Evolutionary conservation across 1,284 basidiomycete genomes (phyloP).

Genomic region (Pyrrhoderma lamaoense): DNA sequence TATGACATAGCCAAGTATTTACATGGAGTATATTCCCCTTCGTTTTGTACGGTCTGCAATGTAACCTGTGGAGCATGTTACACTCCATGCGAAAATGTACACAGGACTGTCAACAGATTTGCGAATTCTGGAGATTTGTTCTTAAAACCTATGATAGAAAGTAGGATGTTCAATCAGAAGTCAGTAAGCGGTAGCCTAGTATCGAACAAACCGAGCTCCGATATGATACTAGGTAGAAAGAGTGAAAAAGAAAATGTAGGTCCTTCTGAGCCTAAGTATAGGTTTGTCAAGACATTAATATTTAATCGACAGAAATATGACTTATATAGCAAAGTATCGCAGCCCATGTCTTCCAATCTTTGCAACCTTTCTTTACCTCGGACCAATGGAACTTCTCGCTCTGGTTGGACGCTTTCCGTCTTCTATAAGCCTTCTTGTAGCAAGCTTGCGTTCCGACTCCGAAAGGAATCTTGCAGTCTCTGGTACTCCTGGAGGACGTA

Average conservation of each 20-base stretch:
- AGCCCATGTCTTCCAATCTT: constrained; percentile 71
- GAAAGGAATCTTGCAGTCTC: constrained; percentile 73
- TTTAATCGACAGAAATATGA: constrained; percentile 36
- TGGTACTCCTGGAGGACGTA: constrained; percentile 79
- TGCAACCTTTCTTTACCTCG: constrained; percentile 52
- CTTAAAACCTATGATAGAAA: constrained; percentile 20
- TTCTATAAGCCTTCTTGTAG: constrained; percentile 60
- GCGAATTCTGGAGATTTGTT: constrained; percentile 63
- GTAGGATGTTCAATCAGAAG: background rate
- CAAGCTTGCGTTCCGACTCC: constrained; percentile 58
- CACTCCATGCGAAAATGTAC: constrained; percentile 59
- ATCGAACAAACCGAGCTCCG: constrained; percentile 39
- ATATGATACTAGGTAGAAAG: constrained; percentile 69
- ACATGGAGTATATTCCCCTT: constrained; percentile 59
- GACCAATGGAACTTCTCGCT: constrained; percentile 56
- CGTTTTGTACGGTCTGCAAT: constrained; percentile 51
- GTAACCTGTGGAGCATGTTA: constrained; percentile 58
- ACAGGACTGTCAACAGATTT: constrained; percentile 68
- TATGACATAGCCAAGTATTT: constrained; percentile 21
- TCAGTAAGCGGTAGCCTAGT: no score
- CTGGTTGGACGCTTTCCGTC: constrained; percentile 68
- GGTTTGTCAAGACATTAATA: constrained; percentile 27
- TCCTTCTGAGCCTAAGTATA: constrained; percentile 44
- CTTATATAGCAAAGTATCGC: constrained; percentile 56
- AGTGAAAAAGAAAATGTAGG: constrained; percentile 68